Conservation (phyloP, 257 asterid species). For the Solanum megistacrolobum region DNA sequence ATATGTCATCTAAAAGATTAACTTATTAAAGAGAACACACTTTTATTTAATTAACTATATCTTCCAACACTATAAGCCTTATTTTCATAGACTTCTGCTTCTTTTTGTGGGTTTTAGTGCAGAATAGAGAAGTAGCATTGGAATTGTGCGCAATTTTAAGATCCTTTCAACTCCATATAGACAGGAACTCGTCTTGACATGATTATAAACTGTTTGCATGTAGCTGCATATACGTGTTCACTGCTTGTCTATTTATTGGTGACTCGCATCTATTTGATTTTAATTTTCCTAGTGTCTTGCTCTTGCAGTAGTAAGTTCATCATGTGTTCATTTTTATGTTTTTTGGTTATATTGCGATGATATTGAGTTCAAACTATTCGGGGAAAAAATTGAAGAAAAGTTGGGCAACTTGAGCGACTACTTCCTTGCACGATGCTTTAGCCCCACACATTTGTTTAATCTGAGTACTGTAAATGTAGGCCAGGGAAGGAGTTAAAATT, state of each 20-base stretch:
- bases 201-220: not conserved
- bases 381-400: not conserved
- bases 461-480: conserved; percentile 27
- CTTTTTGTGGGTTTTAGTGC: not conserved
- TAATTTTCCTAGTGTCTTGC: not conserved
- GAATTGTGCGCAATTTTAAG: not conserved
- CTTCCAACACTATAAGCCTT: not conserved
- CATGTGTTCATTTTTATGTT: not conserved
- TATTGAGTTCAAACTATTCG: not conserved
- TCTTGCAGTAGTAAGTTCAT: not conserved
- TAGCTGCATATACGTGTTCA: not conserved
- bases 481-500: conserved; percentile 89
- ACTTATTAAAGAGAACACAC: not conserved
- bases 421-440: not conserved
- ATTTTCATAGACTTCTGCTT: not conserved
- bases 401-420: not conserved
- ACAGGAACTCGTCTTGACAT: not conserved
- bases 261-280: not conserved
- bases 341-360: not conserved
- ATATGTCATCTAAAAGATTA: not conserved
- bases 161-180: not conserved
- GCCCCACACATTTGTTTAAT: not conserved
- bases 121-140: not conserved
- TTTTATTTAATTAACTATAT: not conserved
- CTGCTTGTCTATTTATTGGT: not conserved